These are phyloP conservation scores for Pseudevernia furfuracea DNA, from an alignment of 495 filamentous ascomycete genomes.

Conservation along the genomic window DNA sequence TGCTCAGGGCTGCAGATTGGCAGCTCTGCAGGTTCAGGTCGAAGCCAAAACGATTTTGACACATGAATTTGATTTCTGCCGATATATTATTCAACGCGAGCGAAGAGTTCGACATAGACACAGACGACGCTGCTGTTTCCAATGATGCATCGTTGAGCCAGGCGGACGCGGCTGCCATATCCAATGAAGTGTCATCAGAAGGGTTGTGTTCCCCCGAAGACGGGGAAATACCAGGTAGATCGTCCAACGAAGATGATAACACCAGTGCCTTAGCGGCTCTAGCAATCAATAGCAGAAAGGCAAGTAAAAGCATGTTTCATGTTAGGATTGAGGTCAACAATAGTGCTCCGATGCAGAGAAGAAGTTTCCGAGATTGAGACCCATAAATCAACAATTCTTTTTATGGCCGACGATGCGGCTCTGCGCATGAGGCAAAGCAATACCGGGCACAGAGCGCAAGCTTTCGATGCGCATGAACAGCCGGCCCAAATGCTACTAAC, in stretches of 20 bases:
- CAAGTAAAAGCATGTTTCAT: neutral
- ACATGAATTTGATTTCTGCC: too few relatives aligned
- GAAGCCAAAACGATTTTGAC: too few relatives aligned
- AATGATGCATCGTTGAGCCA: too few relatives aligned
- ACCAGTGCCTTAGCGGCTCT: neutral
- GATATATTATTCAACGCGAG: too few relatives aligned
- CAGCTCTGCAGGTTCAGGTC: too few relatives aligned
- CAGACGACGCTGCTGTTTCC: too few relatives aligned
- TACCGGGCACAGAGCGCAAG: neutral
- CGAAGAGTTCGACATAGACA: too few relatives aligned
- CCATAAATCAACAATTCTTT: neutral
- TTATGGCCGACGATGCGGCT: neutral
- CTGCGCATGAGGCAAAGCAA: neutral
- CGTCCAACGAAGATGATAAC: neutral
- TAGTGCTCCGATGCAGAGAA: neutral
- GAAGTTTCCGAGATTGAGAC: neutral
- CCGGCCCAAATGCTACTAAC: neutral
- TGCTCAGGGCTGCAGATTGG: too few relatives aligned
- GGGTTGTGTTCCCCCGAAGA: neutral
- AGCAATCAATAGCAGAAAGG: neutral
- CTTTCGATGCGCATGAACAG: neutral
- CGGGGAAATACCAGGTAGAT: neutral
- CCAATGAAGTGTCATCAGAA: neutral
- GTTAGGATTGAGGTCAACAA: neutral
- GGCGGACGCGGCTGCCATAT: neutral